Percentiles rank a stretch among this genome's conserved stretches.
These are phyloP conservation scores for Colletotrichum lupini DNA, from an alignment of 2,329 filamentous ascomycete species.

Conservation along the genomic window DNA sequence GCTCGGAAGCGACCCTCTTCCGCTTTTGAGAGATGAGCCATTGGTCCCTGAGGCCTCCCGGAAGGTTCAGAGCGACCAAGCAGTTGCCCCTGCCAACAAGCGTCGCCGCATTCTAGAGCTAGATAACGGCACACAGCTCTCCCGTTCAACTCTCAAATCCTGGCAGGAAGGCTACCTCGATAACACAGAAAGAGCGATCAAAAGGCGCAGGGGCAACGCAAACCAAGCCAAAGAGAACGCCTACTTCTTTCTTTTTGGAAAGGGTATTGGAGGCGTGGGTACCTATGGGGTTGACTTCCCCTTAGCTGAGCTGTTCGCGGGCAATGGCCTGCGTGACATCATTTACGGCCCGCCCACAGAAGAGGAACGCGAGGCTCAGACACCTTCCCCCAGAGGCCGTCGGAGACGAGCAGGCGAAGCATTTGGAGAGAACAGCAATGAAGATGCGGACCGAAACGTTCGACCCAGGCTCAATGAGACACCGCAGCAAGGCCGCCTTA, in stretches of 20 bases:
- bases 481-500: slow-evolving; percentile 14
- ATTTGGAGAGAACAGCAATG: slow-evolving; percentile 49
- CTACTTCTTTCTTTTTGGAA: slow-evolving; percentile 52
- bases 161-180: slow-evolving; percentile 57
- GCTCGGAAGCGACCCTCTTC: not conserved
- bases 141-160: not conserved
- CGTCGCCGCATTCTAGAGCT: not conserved
- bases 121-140: not conserved
- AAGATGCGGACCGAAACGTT: slow-evolving; percentile 48
- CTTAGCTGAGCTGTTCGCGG: slow-evolving; percentile 58
- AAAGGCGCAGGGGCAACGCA: slow-evolving; percentile 38
- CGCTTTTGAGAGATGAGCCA: not conserved
- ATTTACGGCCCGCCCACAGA: slow-evolving; percentile 47
- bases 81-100: not conserved
- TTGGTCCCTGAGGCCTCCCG: not conserved
- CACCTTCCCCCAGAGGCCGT: slow-evolving; percentile 41
- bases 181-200: slow-evolving; percentile 43
- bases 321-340: slow-evolving; percentile 52
- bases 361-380: slow-evolving; percentile 21
- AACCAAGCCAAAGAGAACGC: slow-evolving; percentile 56
- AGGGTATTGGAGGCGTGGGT: slow-evolving; percentile 50
- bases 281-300: slow-evolving; percentile 51
- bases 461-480: slow-evolving; percentile 46
- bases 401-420: slow-evolving; percentile 58
- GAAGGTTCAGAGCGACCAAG: not conserved